Evolutionary conservation across 2,329 filamentous ascomycete species (phyloP).

Genomic region (Colletotrichum sp.): DNA sequence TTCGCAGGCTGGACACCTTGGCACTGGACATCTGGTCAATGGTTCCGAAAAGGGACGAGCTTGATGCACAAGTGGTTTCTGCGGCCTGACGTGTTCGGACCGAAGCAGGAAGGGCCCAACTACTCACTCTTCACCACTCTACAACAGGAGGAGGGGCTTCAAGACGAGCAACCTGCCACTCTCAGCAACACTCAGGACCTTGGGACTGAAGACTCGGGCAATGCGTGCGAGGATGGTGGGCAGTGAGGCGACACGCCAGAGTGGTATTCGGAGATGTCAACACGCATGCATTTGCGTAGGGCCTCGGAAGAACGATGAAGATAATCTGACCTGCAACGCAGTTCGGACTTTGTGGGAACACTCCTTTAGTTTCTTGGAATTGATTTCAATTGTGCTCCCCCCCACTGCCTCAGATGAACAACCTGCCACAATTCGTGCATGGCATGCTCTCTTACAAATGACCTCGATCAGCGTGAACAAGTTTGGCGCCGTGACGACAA

Average conservation of each 20-base stretch:
- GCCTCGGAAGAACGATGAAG: neutral
- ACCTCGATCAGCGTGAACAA: neutral
- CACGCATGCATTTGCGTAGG: neutral
- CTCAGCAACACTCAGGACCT: too few species aligned
- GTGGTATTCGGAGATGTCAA: neutral
- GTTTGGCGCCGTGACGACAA: neutral
- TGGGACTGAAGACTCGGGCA: too few species aligned
- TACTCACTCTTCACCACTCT: too few species aligned
- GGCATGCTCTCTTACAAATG: neutral
- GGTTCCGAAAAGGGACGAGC: neutral
- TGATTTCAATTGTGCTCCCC: neutral
- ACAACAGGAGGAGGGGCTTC: too few species aligned
- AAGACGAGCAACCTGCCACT: too few species aligned
- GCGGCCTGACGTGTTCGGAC: neutral
- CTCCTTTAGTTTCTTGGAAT: neutral
- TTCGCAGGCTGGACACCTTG: fast-evolving
- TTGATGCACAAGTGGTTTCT: fast-evolving
- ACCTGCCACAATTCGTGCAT: fast-evolving
- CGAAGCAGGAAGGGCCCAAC: neutral
- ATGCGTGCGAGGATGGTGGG: too few species aligned
- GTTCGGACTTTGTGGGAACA: neutral
- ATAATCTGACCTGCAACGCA: neutral
- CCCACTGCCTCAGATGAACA: neutral
- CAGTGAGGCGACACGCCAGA: too few species aligned
- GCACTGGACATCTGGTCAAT: too few species aligned